These are phyloP conservation scores for Mesostigma viride DNA, from an alignment of 139 green algal species.

Conservation along the genomic window DNA sequence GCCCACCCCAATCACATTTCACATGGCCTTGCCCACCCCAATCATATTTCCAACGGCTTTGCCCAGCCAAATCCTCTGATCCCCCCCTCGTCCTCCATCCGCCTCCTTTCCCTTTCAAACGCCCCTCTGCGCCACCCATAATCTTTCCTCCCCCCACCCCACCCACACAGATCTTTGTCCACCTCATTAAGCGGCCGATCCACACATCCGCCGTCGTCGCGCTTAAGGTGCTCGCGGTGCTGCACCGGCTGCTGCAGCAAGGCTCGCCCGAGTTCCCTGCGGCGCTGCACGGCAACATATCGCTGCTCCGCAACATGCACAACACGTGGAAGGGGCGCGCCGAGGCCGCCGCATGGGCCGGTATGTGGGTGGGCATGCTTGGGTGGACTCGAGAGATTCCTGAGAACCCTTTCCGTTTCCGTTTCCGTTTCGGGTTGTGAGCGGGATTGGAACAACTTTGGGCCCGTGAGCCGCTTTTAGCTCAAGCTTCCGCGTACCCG, in stretches of 20 bases:
- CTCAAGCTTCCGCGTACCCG: too few species aligned
- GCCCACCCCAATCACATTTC: neutral
- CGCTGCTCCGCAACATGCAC: neutral
- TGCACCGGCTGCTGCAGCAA: slow-evolving; percentile 20
- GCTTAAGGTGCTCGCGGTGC: slow-evolving; percentile 2
- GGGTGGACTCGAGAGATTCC: too few species aligned
- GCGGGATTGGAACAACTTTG: too few species aligned
- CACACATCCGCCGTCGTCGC: neutral
- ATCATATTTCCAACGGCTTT: neutral
- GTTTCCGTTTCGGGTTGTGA: too few species aligned
- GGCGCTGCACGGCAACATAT: neutral
- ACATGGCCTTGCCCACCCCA: neutral
- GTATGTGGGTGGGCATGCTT: too few species aligned
- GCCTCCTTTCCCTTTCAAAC: neutral
- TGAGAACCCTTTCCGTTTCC: too few species aligned
- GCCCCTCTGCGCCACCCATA: neutral
- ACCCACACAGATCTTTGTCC: neutral
- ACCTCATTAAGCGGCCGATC: neutral
- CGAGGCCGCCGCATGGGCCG: neutral
- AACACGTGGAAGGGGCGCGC: neutral
- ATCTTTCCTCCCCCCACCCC: too few species aligned
- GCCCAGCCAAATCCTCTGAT: neutral
- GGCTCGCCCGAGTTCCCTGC: slow-evolving; percentile 4
- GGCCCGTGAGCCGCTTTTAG: too few species aligned
- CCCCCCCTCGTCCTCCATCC: neutral